A percentile compares a stretch with the other conserved stretches of the same genome.
phyloP scores from a whole-genome alignment of 495 filamentous ascomycete genomes.

The Xylaria curta region DNA sequence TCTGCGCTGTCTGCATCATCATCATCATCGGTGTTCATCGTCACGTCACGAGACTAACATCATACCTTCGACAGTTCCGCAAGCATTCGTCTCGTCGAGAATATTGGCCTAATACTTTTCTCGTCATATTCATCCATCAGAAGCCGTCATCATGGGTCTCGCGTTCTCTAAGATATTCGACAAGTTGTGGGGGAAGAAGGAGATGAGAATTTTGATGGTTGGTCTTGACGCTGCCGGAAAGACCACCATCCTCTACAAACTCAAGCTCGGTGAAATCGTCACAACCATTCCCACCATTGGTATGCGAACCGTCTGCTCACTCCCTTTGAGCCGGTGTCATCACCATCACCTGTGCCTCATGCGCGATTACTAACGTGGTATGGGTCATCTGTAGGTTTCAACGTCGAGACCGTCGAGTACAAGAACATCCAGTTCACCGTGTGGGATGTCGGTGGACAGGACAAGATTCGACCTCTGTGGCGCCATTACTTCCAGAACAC shows the following conservation, averaged over 20 bases:
- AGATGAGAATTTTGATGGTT: constrained; percentile 99
- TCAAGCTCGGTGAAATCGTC: constrained; percentile 99
- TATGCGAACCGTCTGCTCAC: constrained; percentile 59
- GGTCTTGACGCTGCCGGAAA: constrained; percentile 99
- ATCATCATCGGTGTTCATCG: constrained; percentile 4
- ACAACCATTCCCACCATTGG: constrained; percentile 99
- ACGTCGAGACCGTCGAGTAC: constrained; percentile 99
- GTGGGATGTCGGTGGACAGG: constrained; percentile 99
- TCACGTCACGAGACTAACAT: constrained; percentile 26
- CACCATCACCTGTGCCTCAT: constrained; percentile 22
- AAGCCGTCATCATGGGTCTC: constrained; percentile 80
- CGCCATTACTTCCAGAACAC: constrained; percentile 99
- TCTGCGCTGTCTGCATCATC: constrained; percentile 31
- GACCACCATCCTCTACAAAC: constrained; percentile 99
- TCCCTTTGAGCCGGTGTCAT: not conserved
- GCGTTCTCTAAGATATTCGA: constrained; percentile 92
- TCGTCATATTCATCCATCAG: constrained; percentile 28
- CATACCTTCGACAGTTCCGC: constrained; percentile 24
- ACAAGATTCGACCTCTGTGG: constrained; percentile 99
- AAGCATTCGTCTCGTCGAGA: constrained; percentile 26
- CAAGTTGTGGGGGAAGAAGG: constrained; percentile 96
- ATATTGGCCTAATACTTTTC: constrained; percentile 35
- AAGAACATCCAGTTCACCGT: constrained; percentile 99
- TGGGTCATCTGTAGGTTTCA: constrained; percentile 74
- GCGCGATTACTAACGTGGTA: constrained; percentile 38